Evolutionary conservation across 768 basidiomycete genomes (phyloP).

Genomic region (Mycena capillaripes): DNA sequence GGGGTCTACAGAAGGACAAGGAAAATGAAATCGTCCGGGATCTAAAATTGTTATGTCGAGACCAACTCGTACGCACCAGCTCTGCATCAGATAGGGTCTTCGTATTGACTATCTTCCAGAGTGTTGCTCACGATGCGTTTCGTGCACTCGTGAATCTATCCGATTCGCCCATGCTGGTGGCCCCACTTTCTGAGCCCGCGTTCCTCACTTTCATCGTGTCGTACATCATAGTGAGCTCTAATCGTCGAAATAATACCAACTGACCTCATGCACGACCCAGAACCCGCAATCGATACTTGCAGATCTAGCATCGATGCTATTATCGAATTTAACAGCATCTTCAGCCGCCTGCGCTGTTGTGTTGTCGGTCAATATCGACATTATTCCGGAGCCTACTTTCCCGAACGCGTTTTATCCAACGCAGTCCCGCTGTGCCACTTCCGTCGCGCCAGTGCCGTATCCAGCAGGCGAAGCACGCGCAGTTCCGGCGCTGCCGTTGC

Average conservation of each 20-base stretch:
- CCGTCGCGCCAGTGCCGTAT: constrained; percentile 79
- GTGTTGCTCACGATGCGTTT: constrained; percentile 94
- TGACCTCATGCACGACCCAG: constrained; percentile 55
- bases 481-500: constrained; percentile 78
- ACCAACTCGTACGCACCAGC: constrained; percentile 79
- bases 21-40: constrained; percentile 83
- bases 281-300: constrained; percentile 92
- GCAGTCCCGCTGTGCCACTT: constrained; percentile 86
- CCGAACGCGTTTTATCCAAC: constrained; percentile 76
- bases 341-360: constrained; percentile 75
- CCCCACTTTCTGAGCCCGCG: constrained; percentile 74
- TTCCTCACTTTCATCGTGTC: constrained; percentile 90
- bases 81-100: background rate
- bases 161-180: constrained; percentile 79
- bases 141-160: constrained; percentile 94
- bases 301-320: constrained; percentile 96
- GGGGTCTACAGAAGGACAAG: constrained; percentile 69
- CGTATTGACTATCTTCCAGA: constrained; percentile 56
- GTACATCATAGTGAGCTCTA: constrained; percentile 85
- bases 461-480: constrained; percentile 67
- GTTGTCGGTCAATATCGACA: constrained; percentile 73
- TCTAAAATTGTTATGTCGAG: constrained; percentile 88
- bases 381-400: constrained; percentile 66
- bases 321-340: constrained; percentile 93
- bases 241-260: background rate